A percentile compares a stretch with the other conserved stretches of the same genome.
These are phyloP conservation scores for Kickxella alabastrina DNA, from an alignment of 192 early-diverging fungal genomes.

Conservation along the genomic window DNA sequence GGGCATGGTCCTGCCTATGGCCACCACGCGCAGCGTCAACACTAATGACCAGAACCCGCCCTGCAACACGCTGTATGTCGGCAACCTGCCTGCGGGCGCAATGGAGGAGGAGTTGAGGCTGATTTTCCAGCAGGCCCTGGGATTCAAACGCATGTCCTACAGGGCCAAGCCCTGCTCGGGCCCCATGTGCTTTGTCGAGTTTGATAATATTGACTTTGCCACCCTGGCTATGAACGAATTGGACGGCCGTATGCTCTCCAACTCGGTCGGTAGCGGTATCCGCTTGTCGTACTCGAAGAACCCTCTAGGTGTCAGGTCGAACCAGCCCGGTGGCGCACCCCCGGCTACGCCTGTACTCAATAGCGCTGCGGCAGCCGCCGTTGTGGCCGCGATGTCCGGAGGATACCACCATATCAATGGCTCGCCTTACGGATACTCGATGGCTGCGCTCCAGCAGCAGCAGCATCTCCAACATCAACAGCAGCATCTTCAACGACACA, in stretches of 20 bases:
- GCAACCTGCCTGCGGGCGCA: slow-evolving; percentile 87
- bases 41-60: slow-evolving; percentile 94
- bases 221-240: slow-evolving; percentile 84
- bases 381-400: slow-evolving; percentile 8
- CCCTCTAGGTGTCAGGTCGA: slow-evolving; percentile 82
- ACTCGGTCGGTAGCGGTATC: slow-evolving; percentile 90
- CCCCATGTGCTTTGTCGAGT: slow-evolving; percentile 99
- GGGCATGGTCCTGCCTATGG: slow-evolving; percentile 48
- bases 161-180: slow-evolving; percentile 79
- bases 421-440: slow-evolving; percentile 29
- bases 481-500: slow-evolving; percentile 4
- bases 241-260: slow-evolving; percentile 77
- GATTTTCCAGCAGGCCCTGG: slow-evolving; percentile 75
- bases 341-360: slow-evolving; percentile 13
- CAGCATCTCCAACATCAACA: slow-evolving; percentile 8
- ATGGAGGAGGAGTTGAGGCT: slow-evolving; percentile 84
- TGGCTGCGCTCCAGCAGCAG: slow-evolving; percentile 15
- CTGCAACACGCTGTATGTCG: slow-evolving; percentile 99
- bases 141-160: slow-evolving; percentile 90
- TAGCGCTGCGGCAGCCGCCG: slow-evolving; percentile 16
- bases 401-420: slow-evolving; percentile 17
- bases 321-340: slow-evolving; percentile 26
- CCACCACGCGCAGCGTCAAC: slow-evolving; percentile 53
- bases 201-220: slow-evolving; percentile 90
- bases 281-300: slow-evolving; percentile 97